These are phyloP conservation scores for Plantago rigida DNA, from an alignment of 305 asterid species.

Conservation along the genomic window DNA sequence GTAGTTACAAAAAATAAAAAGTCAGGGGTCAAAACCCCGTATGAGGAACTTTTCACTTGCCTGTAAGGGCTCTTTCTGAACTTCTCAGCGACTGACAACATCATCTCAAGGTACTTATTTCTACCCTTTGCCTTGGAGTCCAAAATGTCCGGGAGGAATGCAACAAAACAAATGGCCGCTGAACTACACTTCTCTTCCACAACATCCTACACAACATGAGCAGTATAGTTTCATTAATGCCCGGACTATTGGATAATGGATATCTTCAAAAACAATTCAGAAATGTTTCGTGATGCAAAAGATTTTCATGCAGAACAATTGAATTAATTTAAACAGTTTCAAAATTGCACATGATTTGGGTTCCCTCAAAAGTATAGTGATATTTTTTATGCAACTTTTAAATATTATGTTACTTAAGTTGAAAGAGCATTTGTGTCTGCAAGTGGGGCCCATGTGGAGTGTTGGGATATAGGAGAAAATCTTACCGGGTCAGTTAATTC, in stretches of 20 bases:
- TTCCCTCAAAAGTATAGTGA: too few species aligned
- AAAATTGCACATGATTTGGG: too few species aligned
- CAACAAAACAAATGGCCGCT: constrained; percentile 81
- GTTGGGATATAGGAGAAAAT: not conserved
- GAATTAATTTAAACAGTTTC: too few species aligned
- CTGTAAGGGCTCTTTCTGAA: constrained; percentile 79
- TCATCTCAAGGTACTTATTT: constrained; percentile 58
- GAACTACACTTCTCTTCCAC: constrained; percentile 87
- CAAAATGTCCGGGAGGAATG: constrained; percentile 89
- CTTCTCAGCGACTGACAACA: constrained; percentile 76
- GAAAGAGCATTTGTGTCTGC: not conserved
- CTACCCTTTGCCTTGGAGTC: constrained; percentile 93
- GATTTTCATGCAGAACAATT: too few species aligned
- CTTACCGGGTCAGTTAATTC: constrained; percentile 80
- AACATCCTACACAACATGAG: constrained; percentile 45
- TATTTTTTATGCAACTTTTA: too few species aligned
- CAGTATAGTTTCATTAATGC: constrained; percentile 18
- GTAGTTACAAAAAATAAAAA: too few species aligned
- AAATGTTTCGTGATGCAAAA: too few species aligned
- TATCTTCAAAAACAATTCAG: too few species aligned
- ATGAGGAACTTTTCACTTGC: constrained; percentile 31
- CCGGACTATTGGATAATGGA: too few species aligned
- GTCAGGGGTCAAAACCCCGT: too few species aligned
- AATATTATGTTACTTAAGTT: not conserved
- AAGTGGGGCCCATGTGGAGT: not conserved